Conservation (phyloP, 202 grass and related monocot species). For the Bolboschoenoplectus hybrid region DNA sequence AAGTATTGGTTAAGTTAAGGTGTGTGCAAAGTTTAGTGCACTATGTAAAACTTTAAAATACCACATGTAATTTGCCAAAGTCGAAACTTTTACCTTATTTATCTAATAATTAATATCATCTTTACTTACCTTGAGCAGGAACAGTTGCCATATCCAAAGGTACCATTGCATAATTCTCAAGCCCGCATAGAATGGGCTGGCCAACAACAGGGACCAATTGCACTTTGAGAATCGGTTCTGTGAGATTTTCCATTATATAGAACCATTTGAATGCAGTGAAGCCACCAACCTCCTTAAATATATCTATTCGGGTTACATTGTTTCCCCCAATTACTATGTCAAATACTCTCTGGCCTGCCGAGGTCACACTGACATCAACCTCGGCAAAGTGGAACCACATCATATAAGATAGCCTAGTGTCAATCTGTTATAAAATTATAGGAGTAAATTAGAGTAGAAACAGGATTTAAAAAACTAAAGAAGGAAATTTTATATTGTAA, state of each 20-base stretch:
- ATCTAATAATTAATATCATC: conserved; percentile 1
- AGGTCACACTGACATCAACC: conserved; percentile 62
- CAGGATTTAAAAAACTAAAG: not conserved
- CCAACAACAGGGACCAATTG: conserved; percentile 74
- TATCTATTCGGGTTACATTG: conserved; percentile 78
- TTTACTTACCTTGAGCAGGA: conserved; percentile 62
- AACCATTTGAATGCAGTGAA: conserved; percentile 94
- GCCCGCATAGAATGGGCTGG: conserved; percentile 79
- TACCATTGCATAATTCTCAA: conserved; percentile 95
- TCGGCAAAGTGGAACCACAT: conserved; percentile 97
- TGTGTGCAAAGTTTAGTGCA: not conserved
- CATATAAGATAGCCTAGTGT: conserved; percentile 90
- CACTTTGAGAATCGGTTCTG: conserved; percentile 55
- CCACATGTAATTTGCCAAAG: not conserved
- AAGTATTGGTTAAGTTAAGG: not conserved
- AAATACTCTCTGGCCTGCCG: conserved; percentile 75
- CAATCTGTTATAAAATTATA: conserved; percentile 40
- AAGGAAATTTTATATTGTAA: not conserved
- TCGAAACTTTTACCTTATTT: not conserved
- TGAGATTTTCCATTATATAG: conserved; percentile 74
- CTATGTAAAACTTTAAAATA: not conserved
- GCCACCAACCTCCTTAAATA: conserved; percentile 84
- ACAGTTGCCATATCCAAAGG: conserved; percentile 74
- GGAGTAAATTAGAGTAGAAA: not conserved
- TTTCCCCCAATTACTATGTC: conserved; percentile 69